phyloP scores from a whole-genome alignment of 306 rosid species.

The Sindora glabra region DNA sequence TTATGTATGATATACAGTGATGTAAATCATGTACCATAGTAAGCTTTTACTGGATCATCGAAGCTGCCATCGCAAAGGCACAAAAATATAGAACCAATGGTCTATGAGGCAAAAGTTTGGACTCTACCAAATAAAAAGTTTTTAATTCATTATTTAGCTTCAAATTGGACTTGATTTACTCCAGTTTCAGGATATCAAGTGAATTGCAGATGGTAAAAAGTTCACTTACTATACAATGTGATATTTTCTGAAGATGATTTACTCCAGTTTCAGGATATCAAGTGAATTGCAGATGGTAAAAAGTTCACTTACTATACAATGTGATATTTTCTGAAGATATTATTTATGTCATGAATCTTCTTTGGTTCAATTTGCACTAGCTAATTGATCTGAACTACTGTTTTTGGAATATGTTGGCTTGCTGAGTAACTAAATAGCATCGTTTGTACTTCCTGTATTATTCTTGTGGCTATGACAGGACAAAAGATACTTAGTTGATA shows the following conservation, averaged over 20 bases:
- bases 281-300: no score
- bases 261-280: no score
- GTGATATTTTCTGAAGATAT: neutral
- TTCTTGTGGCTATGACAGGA: neutral
- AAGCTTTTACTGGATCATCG: neutral
- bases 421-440: neutral
- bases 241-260: no score
- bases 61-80: neutral
- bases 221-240: no score
- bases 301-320: no score
- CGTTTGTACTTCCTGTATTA: neutral
- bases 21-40: neutral
- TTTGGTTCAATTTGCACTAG: neutral
- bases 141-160: neutral
- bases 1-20: neutral
- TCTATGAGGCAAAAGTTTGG: no score
- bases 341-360: neutral
- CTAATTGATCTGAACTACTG: neutral
- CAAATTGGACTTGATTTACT: neutral
- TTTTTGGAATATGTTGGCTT: neutral
- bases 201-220: neutral
- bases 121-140: no score
- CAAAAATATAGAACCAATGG: neutral
- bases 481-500: neutral
- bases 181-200: neutral